These are phyloP conservation scores for Sphaerostilbella broomeana DNA, from an alignment of 2,329 filamentous ascomycete species.

Conservation along the genomic window DNA sequence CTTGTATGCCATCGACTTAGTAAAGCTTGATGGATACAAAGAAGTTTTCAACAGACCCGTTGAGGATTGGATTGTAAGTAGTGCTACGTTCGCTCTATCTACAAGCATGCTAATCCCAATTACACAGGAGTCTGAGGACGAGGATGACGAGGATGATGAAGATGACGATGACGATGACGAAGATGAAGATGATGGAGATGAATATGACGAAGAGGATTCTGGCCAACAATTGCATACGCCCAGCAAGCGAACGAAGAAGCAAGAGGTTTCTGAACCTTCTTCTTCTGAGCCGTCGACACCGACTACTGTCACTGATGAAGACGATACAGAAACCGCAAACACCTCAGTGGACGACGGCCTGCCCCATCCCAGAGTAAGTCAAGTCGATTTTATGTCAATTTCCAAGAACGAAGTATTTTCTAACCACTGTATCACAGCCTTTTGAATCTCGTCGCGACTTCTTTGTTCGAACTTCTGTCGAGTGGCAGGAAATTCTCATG, in stretches of 20 bases:
- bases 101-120: constrained; percentile 8
- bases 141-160: constrained; percentile 53
- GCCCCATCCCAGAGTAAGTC: constrained; percentile 57
- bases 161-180: constrained; percentile 56
- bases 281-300: constrained; percentile 27
- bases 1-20: constrained; percentile 87
- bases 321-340: constrained; percentile 41
- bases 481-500: constrained; percentile 87
- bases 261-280: constrained; percentile 36
- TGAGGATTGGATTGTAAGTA: constrained; percentile 68
- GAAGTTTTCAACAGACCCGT: constrained; percentile 82
- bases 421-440: constrained; percentile 44
- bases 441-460: constrained; percentile 91
- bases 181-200: constrained; percentile 48
- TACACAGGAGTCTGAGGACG: constrained; percentile 49
- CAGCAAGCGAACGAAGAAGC: constrained; percentile 53
- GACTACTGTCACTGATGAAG: constrained; percentile 32
- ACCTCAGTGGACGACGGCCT: constrained; percentile 64
- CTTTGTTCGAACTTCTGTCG: constrained; percentile 76
- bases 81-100: too few species aligned
- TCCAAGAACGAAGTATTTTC: not conserved
- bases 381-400: not conserved
- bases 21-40: constrained; percentile 88
- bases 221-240: constrained; percentile 43
- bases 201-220: constrained; percentile 45